Evolutionary conservation across 2,329 filamentous ascomycete species (phyloP).

Genomic region (Thielaviopsis populi): DNA sequence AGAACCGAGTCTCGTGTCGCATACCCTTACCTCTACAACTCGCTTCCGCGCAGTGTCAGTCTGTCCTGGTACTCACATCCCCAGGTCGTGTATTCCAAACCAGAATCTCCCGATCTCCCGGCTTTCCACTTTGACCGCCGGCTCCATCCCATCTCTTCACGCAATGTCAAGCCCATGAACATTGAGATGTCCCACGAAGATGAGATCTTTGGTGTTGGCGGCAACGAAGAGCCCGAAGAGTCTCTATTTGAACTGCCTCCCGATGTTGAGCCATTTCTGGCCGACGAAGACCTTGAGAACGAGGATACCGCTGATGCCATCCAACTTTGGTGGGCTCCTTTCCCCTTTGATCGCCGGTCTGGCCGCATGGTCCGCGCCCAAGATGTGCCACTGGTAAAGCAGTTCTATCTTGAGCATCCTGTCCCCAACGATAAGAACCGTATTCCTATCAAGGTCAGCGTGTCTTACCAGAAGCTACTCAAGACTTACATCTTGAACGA

Average conservation of each 20-base stretch:
- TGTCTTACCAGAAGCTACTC: constrained; percentile 94
- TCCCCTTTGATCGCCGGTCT: constrained; percentile 85
- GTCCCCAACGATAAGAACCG: constrained; percentile 38
- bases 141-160: constrained; percentile 93
- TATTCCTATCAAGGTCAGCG: constrained; percentile 90
- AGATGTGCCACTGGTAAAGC: constrained; percentile 91
- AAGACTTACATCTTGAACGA: constrained; percentile 96
- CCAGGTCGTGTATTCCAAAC: constrained; percentile 77
- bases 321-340: constrained; percentile 94
- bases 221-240: constrained; percentile 58
- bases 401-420: constrained; percentile 96
- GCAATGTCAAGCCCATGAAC: constrained; percentile 87
- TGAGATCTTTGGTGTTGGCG: constrained; percentile 72
- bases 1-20: constrained; percentile 91
- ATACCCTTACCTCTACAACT: constrained; percentile 92
- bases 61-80: constrained; percentile 88
- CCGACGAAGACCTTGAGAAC: constrained; percentile 76
- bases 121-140: constrained; percentile 97
- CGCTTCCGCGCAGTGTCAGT: constrained; percentile 82
- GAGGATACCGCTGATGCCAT: constrained; percentile 84
- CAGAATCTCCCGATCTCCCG: constrained; percentile 76
- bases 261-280: constrained; percentile 73
- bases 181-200: constrained; percentile 87
- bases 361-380: constrained; percentile 94
- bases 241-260: constrained; percentile 72